Evolutionary conservation across 345 rosid species (phyloP).

Genomic region (Dipteronia sinensis): DNA sequence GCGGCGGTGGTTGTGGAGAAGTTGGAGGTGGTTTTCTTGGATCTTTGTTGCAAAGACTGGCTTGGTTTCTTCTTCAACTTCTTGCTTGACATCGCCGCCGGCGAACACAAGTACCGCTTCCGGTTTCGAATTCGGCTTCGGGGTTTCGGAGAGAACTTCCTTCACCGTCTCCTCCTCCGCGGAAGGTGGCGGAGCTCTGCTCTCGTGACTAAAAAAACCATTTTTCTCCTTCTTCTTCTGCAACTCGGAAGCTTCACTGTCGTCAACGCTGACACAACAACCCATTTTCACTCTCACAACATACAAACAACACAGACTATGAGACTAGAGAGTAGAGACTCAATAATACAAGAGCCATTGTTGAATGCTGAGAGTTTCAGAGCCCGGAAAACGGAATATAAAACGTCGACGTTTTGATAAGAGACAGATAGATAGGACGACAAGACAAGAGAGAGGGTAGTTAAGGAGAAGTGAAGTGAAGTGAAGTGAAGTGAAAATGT

Average conservation of each 20-base stretch:
- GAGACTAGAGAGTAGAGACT: neutral
- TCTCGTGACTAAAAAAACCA: constrained; percentile 17
- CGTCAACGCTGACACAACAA: constrained; percentile 64
- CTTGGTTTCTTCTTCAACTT: constrained; percentile 1
- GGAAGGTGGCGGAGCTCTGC: constrained; percentile 53
- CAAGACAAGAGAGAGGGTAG: constrained; percentile 10
- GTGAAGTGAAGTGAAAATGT: neutral
- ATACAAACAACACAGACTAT: no score
- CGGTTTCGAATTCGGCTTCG: constrained; percentile 33
- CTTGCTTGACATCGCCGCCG: neutral
- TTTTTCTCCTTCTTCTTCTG: constrained; percentile 20
- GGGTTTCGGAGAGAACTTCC: constrained; percentile 76
- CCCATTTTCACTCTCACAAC: constrained; percentile 48
- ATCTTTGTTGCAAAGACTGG: constrained; percentile 33
- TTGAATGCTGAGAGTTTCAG: neutral
- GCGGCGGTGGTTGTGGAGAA: neutral
- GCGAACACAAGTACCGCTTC: neutral
- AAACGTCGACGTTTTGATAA: neutral
- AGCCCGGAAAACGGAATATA: neutral
- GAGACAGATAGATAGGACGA: neutral
- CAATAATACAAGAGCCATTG: neutral
- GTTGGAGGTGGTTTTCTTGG: constrained; percentile 14
- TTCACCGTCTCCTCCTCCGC: constrained; percentile 77
- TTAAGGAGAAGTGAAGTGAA: neutral
- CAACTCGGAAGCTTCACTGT: neutral